Evolutionary conservation across 106 monocot genomes (phyloP), one percentile per base, ranked within the genome.

Genomic region (Vanilla planifolia): DNA sequence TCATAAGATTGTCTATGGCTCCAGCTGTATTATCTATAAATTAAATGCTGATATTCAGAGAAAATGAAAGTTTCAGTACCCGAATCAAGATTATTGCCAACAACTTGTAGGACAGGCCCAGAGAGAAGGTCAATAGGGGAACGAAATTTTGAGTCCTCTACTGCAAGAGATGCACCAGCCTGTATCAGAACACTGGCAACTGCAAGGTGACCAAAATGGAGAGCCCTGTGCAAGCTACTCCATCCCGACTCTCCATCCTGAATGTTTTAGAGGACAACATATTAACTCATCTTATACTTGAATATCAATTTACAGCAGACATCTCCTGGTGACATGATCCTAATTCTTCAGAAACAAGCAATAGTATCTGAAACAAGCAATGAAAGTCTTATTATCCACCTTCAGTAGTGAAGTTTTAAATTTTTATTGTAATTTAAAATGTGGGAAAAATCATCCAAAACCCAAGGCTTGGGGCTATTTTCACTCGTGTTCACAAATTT

Each of bases 181-280:
- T 88, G 84, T 27, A 92, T 63, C 48, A 99, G 98, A 73, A 80
- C 50, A 60, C 98, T 79, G 30, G 98, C 98, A 25, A 92, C 80
- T 68, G 92, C 81, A 73, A 99, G 79, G 72, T 92, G 98, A 42
- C 98, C 98, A 82, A 99, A 99, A 80, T 99, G 92, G 43, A 99
- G 82, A n/a, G 88, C 88, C 62, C 98, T 80, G 39, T 99, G 92
- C 28, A 99, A 50, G 52, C 98, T 92, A 73, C 98, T 99, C 92
- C 98, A 98, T 32, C 96, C 87, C 7, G 91, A 98, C 64, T 98
- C 91, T 23, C 91, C 96, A 76, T 99, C 98, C 98, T 99, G 70
- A 52, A 61, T 36, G 24, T 65, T 41, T 16, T 7, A 35, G 53
- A 53, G 14, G 6, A 32, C 32, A 53, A 22, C 1, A 30, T 16